Base-by-base conservation (phyloP, 257 asterid genomes). In the Ballota nigra region DNA sequence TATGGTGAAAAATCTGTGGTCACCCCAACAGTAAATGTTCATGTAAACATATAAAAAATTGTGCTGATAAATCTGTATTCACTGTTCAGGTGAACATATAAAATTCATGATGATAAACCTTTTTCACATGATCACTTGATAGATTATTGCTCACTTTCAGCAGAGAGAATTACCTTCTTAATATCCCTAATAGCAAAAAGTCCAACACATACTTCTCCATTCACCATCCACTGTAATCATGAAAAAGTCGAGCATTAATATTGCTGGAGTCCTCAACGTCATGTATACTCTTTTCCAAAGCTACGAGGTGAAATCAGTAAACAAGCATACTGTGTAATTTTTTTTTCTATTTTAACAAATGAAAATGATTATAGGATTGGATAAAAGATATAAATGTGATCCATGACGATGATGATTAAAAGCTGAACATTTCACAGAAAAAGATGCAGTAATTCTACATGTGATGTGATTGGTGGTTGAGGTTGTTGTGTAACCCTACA, bases 201-300 rank as follows among this genome's bases (percentile, higher is more conserved):
- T 70, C 98, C 98, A 76, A 92, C 85, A 77, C 96, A 92, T 73
- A 92, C 96, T 80, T 92, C 98, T 82, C 98, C 98, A 71, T 89
- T 92, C 72, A 92, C 96, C 92, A 87, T 88, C 98, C 98, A 92
- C 98, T 92, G 91, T 51, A 81, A 62, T 55, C 69, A 76, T 70
- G 52, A 59, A 70, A 75, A 61, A 15, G 61, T 29, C 26, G 13
- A 11, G 58, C n/a, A 64, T 78, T 68, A 75, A 52, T 73, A 66
- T 66, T 60, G 66, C 47, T 58, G 51, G 43, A 65, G 49, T 47
- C 73, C 71, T 16, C 57, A 36, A 64, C 53, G 29, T 51, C 56
- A 53, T n/a, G 31, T n/a, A 43, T 16, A 8, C 29, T 15, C 45
- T 66, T 33, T 28, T 63, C n/a, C n/a, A 7, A 45, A 79, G 55